A percentile compares a stretch with the other conserved stretches of the same genome.
Evolutionary conservation across 202 grass and related monocot species (phyloP).

Genomic region (Schoenoplectus tabernaemontani): DNA sequence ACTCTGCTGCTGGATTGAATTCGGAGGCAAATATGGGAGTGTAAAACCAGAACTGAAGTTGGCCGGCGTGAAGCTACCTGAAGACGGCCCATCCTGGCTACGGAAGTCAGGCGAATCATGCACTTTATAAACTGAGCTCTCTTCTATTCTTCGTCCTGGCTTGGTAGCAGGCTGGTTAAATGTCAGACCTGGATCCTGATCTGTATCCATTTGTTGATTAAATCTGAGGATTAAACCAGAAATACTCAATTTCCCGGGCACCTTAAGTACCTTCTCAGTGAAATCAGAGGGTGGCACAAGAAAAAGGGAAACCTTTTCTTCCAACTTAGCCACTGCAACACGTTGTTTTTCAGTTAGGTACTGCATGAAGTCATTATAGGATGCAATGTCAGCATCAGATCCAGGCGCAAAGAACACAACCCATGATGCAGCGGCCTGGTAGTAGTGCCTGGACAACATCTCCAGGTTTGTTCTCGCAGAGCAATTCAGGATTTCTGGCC

Average conservation of each 20-base stretch:
- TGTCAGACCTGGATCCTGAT: not conserved
- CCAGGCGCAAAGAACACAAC: constrained; percentile 96
- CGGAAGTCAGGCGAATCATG: not conserved
- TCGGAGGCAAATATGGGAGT: constrained; percentile 5
- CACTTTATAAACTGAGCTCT: constrained; percentile 9
- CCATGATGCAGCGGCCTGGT: constrained; percentile 74
- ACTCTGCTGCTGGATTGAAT: not conserved
- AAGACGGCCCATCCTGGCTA: not conserved
- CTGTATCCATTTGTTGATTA: constrained; percentile 36
- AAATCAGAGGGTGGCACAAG: constrained; percentile 92
- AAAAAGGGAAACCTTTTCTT: constrained; percentile 75
- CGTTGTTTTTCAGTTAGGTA: constrained; percentile 90
- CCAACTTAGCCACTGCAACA: constrained; percentile 85
- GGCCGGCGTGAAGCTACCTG: not conserved
- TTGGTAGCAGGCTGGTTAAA: constrained; percentile 3
- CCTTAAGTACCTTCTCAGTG: constrained; percentile 81
- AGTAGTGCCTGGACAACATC: constrained; percentile 92
- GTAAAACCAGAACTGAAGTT: not conserved
- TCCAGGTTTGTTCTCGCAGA: constrained; percentile 82
- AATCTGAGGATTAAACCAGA: constrained; percentile 88
- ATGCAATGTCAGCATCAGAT: constrained; percentile 76
- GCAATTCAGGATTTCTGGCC: constrained; percentile 74
- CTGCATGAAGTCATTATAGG: constrained; percentile 97
- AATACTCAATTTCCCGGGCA: constrained; percentile 90
- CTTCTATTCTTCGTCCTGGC: not conserved